Evolutionary conservation across 2,329 filamentous ascomycete genomes (phyloP), one percentile per base, ranked within the genome.

Genomic region (Sporothrix variecibatus): DNA sequence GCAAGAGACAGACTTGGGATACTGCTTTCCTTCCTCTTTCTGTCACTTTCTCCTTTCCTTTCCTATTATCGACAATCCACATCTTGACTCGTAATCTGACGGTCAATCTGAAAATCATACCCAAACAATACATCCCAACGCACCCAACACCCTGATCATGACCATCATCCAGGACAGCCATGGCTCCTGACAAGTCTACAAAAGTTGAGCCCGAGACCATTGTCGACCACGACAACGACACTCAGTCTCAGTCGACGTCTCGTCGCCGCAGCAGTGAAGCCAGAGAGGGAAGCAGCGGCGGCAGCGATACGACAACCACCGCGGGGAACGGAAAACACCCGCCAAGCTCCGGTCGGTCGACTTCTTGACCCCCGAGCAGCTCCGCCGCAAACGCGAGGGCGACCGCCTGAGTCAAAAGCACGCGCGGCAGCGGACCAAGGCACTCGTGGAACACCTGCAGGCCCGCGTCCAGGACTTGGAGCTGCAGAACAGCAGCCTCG

Each of bases 341-440:
- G 49, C 68, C 56, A 71, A 62, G 9, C n/a, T 46, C 5, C 53
- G 69, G 34, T 71, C 69, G 1, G 69, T 71, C n/a, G 69, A 71
- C 40, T 71, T 71, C 5, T 15, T 71, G 38, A 71, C 69, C 23
- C 69, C 69, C 2, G 53, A 71, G 40, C 69, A 71, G 69, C 69
- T 71, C n/a, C 69, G 69, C 51, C 69, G 69, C 38, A 71, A 71
- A 53, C 69, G 69, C 26, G 69, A 71, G 69, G 69, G 69, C 51
- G 69, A 71, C 38, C 69, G 69, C 3, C 53, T 71, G 2, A 71
- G 69, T 53, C 69, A 71, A 28, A 71, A 71, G 38, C 69, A 62
- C 28, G 69, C 69, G 6, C 69, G 69, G 31, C 53, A 71, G 40
- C 69, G 69, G 15, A 71, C 69, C 5, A 71, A 71, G 26, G 53